phyloP scores from a whole-genome alignment of 495 filamentous ascomycete species.

The Sabuloglossum arenarium region DNA sequence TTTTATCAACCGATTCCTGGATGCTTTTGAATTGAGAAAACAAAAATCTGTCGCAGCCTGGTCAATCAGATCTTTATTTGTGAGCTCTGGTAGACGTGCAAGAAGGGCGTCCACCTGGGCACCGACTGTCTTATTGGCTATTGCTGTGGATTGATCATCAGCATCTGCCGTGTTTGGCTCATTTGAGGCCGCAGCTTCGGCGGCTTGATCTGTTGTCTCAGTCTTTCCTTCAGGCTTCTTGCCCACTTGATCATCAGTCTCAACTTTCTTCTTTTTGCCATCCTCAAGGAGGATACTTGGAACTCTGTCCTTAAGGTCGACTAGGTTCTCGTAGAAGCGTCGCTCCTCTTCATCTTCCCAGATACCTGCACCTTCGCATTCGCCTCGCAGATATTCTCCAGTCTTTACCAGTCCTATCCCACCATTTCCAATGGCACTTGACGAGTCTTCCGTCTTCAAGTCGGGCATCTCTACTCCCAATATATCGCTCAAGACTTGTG shows the following conservation, averaged over 20 bases:
- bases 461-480: slow-evolving; percentile 91
- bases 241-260: slow-evolving; percentile 24
- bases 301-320: slow-evolving; percentile 89
- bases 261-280: slow-evolving; percentile 81
- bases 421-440: slow-evolving; percentile 38
- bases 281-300: slow-evolving; percentile 86
- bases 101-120: slow-evolving; percentile 89
- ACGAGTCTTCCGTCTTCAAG: slow-evolving; percentile 58
- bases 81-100: slow-evolving; percentile 69
- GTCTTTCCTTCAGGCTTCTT: slow-evolving; percentile 20
- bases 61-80: slow-evolving; percentile 78
- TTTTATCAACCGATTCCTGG: slow-evolving; percentile 81
- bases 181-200: slow-evolving; percentile 17
- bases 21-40: slow-evolving; percentile 96
- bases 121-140: slow-evolving; percentile 93
- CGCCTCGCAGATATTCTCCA: slow-evolving; percentile 76
- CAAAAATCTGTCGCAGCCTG: slow-evolving; percentile 89
- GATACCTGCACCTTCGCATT: slow-evolving; percentile 83
- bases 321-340: slow-evolving; percentile 90
- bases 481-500: slow-evolving; percentile 73
- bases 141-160: slow-evolving; percentile 80
- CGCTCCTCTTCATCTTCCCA: slow-evolving; percentile 99
- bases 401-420: slow-evolving; percentile 86
- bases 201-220: slow-evolving; percentile 19
- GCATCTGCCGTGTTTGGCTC: slow-evolving; percentile 31